phyloP scores from a whole-genome alignment of 2,329 filamentous ascomycete genomes.

The Sarocladium brachiariae region DNA sequence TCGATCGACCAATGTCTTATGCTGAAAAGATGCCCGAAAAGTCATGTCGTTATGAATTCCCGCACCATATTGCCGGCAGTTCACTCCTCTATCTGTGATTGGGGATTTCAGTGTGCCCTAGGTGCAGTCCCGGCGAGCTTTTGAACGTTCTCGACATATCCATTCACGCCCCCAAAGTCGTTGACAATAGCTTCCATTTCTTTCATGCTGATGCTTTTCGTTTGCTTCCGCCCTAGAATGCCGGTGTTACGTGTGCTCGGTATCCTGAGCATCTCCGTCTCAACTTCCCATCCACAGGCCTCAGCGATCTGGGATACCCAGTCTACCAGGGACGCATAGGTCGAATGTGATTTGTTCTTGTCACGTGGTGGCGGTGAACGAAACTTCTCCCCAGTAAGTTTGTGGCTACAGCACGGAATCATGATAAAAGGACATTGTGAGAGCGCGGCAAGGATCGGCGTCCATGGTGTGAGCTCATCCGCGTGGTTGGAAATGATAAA shows the following conservation, averaged over 20 bases:
- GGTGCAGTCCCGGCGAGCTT: slow-evolving; percentile 49
- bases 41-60: too few relatives aligned
- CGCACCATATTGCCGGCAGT: too few relatives aligned
- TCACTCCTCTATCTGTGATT: too few relatives aligned
- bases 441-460: slow-evolving; percentile 73
- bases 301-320: slow-evolving; percentile 66
- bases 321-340: slow-evolving; percentile 75
- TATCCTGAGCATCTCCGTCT: slow-evolving; percentile 83
- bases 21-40: too few relatives aligned
- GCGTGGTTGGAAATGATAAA: slow-evolving; percentile 98
- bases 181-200: slow-evolving; percentile 38
- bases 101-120: slow-evolving; percentile 28
- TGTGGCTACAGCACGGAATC: slow-evolving; percentile 93
- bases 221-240: slow-evolving; percentile 58
- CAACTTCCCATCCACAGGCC: slow-evolving; percentile 67
- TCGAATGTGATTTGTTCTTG: slow-evolving; percentile 50
- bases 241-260: slow-evolving; percentile 86
- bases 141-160: slow-evolving; percentile 52
- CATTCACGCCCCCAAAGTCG: slow-evolving; percentile 48
- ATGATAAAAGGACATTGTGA: slow-evolving; percentile 78
- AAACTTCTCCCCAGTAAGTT: slow-evolving; percentile 67
- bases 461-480: slow-evolving; percentile 94
- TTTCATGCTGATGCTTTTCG: slow-evolving; percentile 20
- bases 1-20: too few relatives aligned
- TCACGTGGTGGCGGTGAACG: slow-evolving; percentile 55